Evolutionary conservation across 495 filamentous ascomycete species (phyloP).

Genomic region (Annulohypoxylon stygium): DNA sequence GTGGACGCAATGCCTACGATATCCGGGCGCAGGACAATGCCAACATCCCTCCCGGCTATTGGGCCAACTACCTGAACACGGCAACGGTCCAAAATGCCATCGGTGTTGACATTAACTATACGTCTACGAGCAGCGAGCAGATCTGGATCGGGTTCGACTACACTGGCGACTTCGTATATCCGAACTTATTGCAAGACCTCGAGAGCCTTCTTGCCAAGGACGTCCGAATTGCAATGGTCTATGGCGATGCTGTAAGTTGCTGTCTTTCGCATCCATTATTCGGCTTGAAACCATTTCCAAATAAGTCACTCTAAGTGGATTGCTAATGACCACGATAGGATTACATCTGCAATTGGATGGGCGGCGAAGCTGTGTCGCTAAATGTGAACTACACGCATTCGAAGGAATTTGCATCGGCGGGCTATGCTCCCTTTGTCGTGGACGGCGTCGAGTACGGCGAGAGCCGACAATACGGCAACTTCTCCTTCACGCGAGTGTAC

Average conservation of each 20-base stretch:
- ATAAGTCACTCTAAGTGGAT: too few species aligned
- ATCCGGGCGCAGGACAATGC: slow-evolving; percentile 64
- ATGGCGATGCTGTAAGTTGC: slow-evolving; percentile 59
- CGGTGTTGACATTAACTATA: slow-evolving; percentile 66
- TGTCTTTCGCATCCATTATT: background rate
- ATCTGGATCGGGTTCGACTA: slow-evolving; percentile 60
- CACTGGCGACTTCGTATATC: slow-evolving; percentile 64
- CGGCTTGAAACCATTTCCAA: background rate
- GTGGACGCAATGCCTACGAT: slow-evolving; percentile 65
- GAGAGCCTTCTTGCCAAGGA: slow-evolving; percentile 59
- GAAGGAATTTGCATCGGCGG: slow-evolving; percentile 61
- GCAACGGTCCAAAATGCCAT: slow-evolving; percentile 61
- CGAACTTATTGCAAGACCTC: slow-evolving; percentile 59
- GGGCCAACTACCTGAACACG: slow-evolving; percentile 62
- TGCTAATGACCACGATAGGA: slow-evolving; percentile 51
- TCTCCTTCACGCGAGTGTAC: slow-evolving; percentile 71
- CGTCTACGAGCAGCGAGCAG: slow-evolving; percentile 52
- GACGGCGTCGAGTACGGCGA: slow-evolving; percentile 53
- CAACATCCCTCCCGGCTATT: slow-evolving; percentile 64
- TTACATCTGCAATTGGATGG: slow-evolving; percentile 75
- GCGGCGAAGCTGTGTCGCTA: slow-evolving; percentile 69
- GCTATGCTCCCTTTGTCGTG: slow-evolving; percentile 61
- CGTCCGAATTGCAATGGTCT: slow-evolving; percentile 60
- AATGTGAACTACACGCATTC: slow-evolving; percentile 62
- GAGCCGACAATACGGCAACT: slow-evolving; percentile 69